Percentiles rank a stretch among this genome's conserved stretches.
Evolutionary conservation across 768 basidiomycete species (phyloP).

Genomic region (Lactarius vividus): DNA sequence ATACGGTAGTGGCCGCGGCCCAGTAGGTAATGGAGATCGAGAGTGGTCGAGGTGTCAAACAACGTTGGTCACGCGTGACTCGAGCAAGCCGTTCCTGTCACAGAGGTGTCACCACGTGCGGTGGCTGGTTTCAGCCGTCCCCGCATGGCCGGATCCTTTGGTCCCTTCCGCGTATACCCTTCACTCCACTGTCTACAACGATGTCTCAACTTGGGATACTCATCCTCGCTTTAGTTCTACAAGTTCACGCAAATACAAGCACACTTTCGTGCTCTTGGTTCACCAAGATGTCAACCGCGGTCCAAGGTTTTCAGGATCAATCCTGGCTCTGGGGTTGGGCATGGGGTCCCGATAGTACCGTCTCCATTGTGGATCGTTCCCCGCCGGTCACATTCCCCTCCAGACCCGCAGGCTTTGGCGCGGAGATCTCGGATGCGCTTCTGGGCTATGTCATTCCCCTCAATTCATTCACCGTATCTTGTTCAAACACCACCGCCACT

Average conservation of each 20-base stretch:
- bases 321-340: conserved; percentile 42
- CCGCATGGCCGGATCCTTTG: too few relatives aligned
- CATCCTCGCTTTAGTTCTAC: conserved; percentile 10
- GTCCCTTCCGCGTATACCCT: neutral
- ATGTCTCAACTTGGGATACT: conserved; percentile 11
- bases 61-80: neutral
- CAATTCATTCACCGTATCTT: conserved; percentile 40
- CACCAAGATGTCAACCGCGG: conserved; percentile 29
- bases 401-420: conserved; percentile 73
- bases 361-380: conserved; percentile 73
- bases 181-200: neutral
- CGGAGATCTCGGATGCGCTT: conserved; percentile 55
- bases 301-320: conserved; percentile 31
- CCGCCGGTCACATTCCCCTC: conserved; percentile 71
- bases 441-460: conserved; percentile 40
- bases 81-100: too few relatives aligned
- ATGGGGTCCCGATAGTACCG: conserved; percentile 44
- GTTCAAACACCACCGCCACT: conserved; percentile 34
- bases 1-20: too few relatives aligned
- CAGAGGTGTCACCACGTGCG: too few relatives aligned
- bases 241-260: conserved; percentile 1
- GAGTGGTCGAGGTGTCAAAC: too few relatives aligned
- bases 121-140: too few relatives aligned
- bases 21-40: too few relatives aligned
- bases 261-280: conserved; percentile 31